Evolutionary conservation across 345 rosid species (phyloP).

Genomic region (Erucastrum elatum): DNA sequence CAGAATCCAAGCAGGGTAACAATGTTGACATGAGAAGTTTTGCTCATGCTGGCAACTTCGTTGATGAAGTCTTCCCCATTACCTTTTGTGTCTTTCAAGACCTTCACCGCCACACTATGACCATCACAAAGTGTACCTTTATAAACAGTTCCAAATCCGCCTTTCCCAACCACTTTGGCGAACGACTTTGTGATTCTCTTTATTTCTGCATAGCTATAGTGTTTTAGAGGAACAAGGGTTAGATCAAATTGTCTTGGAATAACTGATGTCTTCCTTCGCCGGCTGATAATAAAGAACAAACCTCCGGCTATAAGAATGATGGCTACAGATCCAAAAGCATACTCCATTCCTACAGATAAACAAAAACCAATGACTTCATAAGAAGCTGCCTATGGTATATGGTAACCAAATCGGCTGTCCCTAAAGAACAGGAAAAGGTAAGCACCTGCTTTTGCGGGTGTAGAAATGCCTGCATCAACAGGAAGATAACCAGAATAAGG

Average conservation of each 20-base stretch:
- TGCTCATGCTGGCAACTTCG: slow-evolving; percentile 50
- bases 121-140: slow-evolving; percentile 35
- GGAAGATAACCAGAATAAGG: background rate
- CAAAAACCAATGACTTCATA: background rate
- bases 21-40: slow-evolving; percentile 55
- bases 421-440: background rate
- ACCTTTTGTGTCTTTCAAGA: slow-evolving; percentile 22
- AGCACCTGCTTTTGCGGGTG: background rate
- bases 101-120: slow-evolving; percentile 28
- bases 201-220: slow-evolving; percentile 23
- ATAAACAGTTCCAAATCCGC: slow-evolving; percentile 36
- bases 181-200: slow-evolving; percentile 40
- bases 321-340: background rate
- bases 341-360: background rate
- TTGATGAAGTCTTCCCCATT: slow-evolving; percentile 48
- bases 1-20: slow-evolving; percentile 49
- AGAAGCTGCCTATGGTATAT: background rate
- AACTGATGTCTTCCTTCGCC: background rate
- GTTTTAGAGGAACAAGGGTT: slow-evolving; percentile 29
- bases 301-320: background rate
- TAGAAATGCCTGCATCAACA: background rate
- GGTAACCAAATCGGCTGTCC: background rate
- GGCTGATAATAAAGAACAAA: background rate
- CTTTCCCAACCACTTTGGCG: slow-evolving; percentile 27
- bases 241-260: background rate